phyloP scores from a whole-genome alignment of 768 basidiomycete species.

The Holtermanniella nyarrowii region DNA sequence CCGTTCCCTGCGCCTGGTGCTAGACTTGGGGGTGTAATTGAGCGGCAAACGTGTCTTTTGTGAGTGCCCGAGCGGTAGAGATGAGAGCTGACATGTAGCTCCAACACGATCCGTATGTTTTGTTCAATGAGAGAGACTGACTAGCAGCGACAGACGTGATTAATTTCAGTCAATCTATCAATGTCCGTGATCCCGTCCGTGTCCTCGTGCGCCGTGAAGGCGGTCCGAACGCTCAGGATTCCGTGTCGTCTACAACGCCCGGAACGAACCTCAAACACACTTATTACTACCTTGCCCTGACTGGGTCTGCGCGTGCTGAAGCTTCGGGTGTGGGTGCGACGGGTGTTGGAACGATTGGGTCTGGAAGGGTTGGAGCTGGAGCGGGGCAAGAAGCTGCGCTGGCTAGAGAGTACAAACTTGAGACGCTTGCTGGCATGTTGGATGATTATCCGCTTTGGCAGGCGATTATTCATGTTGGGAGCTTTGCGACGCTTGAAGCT shows the following conservation, averaged over 20 bases:
- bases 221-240: constrained; percentile 34
- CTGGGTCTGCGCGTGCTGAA: constrained; percentile 55
- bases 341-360: constrained; percentile 69
- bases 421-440: constrained; percentile 73
- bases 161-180: constrained; percentile 84
- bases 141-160: constrained; percentile 61
- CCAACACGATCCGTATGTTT: constrained; percentile 91
- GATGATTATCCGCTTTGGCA: constrained; percentile 41
- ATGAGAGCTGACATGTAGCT: constrained; percentile 63
- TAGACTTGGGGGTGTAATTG: constrained; percentile 18
- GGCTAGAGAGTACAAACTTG: constrained; percentile 48
- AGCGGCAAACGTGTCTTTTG: constrained; percentile 40
- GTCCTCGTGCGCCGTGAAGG: constrained; percentile 78
- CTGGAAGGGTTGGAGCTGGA: constrained; percentile 52
- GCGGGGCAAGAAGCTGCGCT: constrained; percentile 30
- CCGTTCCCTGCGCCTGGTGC: constrained; percentile 46
- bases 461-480: constrained; percentile 38
- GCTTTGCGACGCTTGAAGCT: constrained; percentile 34
- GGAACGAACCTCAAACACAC: constrained; percentile 63
- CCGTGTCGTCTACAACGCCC: constrained; percentile 32
- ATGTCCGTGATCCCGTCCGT: constrained; percentile 88
- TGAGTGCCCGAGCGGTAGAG: constrained; percentile 10
- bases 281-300: constrained; percentile 92
- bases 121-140: neutral
- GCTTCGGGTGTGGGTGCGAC: constrained; percentile 46